Conservation (phyloP, 495 filamentous ascomycete genomes). For the Penicillium chermesinum region DNA sequence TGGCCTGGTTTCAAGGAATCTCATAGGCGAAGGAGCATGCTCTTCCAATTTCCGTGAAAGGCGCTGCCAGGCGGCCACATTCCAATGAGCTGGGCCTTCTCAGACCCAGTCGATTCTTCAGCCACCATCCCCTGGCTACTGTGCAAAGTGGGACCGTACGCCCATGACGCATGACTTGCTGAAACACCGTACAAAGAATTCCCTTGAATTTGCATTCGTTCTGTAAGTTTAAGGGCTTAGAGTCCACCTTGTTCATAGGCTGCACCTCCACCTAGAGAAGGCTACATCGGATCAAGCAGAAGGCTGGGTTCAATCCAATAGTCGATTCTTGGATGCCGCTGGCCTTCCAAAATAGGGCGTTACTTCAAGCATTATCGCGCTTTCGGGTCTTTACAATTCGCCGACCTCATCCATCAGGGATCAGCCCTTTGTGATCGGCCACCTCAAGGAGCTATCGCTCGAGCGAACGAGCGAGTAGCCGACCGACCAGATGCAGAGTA, state of each 20-base stretch:
- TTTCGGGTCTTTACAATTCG: neutral
- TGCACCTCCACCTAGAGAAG: neutral
- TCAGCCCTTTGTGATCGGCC: neutral
- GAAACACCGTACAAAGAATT: neutral
- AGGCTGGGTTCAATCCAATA: neutral
- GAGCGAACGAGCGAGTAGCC: neutral
- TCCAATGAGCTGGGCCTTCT: no score
- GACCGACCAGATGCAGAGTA: neutral
- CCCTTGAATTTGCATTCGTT: no score
- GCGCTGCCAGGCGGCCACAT: no score
- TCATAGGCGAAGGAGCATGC: neutral
- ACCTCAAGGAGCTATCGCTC: neutral
- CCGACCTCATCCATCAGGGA: neutral
- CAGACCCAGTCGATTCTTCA: no score
- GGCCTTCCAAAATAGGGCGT: neutral
- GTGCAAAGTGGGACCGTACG: neutral
- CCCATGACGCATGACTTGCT: neutral
- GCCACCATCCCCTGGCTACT: no score
- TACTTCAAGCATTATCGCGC: neutral
- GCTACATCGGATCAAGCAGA: neutral
- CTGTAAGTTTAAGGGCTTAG: neutral
- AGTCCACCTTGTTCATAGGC: neutral
- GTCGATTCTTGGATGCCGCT: neutral
- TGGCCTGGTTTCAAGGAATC: neutral
- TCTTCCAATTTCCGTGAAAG: neutral